A percentile compares a stretch with the other conserved stretches of the same genome.
phyloP scores from a whole-genome alignment of 441 rosid genomes.

The Erodium texanum region DNA sequence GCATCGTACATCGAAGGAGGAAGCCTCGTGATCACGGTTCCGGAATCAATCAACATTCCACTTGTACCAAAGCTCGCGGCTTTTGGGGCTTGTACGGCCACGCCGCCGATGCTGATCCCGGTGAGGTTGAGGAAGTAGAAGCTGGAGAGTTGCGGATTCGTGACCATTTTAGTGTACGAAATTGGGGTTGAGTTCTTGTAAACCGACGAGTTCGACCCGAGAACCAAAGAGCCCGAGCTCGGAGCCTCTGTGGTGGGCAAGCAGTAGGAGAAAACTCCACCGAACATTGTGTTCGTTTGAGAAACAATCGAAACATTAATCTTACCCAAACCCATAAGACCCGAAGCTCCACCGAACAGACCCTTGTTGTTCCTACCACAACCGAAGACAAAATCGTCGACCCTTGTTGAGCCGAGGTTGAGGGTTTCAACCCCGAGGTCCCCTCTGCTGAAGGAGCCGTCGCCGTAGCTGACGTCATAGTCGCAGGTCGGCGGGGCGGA shows the following conservation, averaged over 20 bases:
- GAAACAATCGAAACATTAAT: constrained; percentile 61
- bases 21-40: constrained; percentile 77
- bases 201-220: constrained; percentile 51
- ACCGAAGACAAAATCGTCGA: constrained; percentile 52
- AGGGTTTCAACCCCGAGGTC: constrained; percentile 55
- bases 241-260: constrained; percentile 55
- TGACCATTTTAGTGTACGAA: constrained; percentile 54
- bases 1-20: constrained; percentile 69
- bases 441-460: constrained; percentile 78
- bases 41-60: constrained; percentile 61
- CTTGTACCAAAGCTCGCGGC: not conserved
- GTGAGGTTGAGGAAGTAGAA: constrained; percentile 83
- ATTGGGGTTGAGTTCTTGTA: constrained; percentile 58
- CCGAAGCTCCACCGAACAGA: constrained; percentile 79
- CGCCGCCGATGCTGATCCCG: constrained; percentile 55
- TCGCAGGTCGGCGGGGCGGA: constrained; percentile 34
- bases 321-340: constrained; percentile 80
- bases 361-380: constrained; percentile 76
- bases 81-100: constrained; percentile 23
- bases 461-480: constrained; percentile 69
- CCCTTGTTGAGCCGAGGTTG: constrained; percentile 31
- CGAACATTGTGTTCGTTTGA: constrained; percentile 44
- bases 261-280: constrained; percentile 82
- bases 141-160: constrained; percentile 48
- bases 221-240: constrained; percentile 63